A percentile compares a stretch with the other conserved stretches of the same genome.
These are phyloP conservation scores for Candida awuae DNA, from an alignment of 805 yeast genomes.

Conservation along the genomic window DNA sequence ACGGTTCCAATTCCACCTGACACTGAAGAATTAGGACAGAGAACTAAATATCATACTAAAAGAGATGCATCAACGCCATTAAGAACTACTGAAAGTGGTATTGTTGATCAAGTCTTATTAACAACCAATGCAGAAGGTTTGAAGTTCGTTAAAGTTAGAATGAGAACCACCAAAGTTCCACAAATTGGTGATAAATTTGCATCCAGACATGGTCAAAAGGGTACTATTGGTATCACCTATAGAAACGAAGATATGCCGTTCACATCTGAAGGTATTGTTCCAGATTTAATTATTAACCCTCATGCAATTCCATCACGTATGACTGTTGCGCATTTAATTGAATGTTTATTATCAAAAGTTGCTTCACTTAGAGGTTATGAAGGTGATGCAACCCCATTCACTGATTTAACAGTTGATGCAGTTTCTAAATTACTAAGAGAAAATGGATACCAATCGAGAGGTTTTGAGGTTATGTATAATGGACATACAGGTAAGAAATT, in stretches of 20 bases:
- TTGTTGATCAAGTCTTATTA: conserved; percentile 92
- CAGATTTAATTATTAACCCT: conserved; percentile 95
- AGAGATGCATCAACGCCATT: conserved; percentile 98
- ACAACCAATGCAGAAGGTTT: conserved; percentile 98
- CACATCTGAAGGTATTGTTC: conserved; percentile 90
- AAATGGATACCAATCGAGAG: conserved; percentile 96
- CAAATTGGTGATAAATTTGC: conserved; percentile 99
- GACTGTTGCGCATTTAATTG: conserved; percentile 99
- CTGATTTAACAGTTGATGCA: conserved; percentile 97
- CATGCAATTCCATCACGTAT: conserved; percentile 99
- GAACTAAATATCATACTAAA: conserved; percentile 96
- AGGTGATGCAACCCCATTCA: conserved; percentile 99
- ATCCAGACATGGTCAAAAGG: conserved; percentile 99
- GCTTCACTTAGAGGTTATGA: conserved; percentile 92
- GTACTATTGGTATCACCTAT: conserved; percentile 98
- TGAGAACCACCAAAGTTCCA: conserved; percentile 97
- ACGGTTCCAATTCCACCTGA: conserved; percentile 99
- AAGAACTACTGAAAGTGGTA: conserved; percentile 95
- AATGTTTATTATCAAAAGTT: conserved; percentile 92
- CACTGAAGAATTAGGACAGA: conserved; percentile 96
- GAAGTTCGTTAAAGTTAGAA: conserved; percentile 94
- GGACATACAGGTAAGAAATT: conserved; percentile 98
- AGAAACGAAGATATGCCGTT: conserved; percentile 99
- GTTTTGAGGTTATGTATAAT: conserved; percentile 96
- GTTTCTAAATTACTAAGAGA: conserved; percentile 86